Evolutionary conservation across 805 yeast species (phyloP), one percentile per base, ranked within the genome.

Genomic region (Starmera caribaea): DNA sequence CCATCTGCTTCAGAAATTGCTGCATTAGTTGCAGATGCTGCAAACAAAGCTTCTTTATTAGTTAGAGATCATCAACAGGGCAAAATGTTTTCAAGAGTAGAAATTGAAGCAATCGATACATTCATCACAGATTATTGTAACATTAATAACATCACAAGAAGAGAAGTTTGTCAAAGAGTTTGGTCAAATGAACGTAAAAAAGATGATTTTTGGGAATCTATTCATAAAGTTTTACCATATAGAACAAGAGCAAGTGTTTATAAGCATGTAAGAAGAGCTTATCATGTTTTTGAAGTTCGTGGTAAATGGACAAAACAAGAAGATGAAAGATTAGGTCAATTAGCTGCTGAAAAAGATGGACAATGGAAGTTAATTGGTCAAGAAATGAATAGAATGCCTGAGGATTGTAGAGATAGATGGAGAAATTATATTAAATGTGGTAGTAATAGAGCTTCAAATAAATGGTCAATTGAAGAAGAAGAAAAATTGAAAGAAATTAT

Each of bases 341-440:
- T 85, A 38, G 84, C 85, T 10, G 59, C 71, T 9, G 76, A 78
- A 21, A 73, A 76, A 48, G 86, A 79, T 42, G 87, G 92, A 14
- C 87, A 83, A 54, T 90, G 97, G 97, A 86, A 86, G 49, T 67
- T 69, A 32, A 84, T 90, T 44, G 97, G 97, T 8, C 71, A 71
- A 39, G 65, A 67, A 8, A 68, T 90, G 75, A 86, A 84, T 12
- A 69, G 97, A 52, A 90, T 90, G 97, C 97, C 97, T 0, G 97
- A 90, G 55, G 97, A 90, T 62, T 89, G 97, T 59, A 73, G 97
- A 50, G 97, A 90, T 58, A 71, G 97, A 50, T 90, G 95, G 95
- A 71, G 97, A 59, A 90, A 90, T 57, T 90, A 89, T 56, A 83
- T 89, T 45, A 89, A 89, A 59, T 90, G 97, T 65, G 97, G 97